Evolutionary conservation across 176 grass and related monocot genomes (phyloP).

Genomic region (Sorghum bicolor): DNA sequence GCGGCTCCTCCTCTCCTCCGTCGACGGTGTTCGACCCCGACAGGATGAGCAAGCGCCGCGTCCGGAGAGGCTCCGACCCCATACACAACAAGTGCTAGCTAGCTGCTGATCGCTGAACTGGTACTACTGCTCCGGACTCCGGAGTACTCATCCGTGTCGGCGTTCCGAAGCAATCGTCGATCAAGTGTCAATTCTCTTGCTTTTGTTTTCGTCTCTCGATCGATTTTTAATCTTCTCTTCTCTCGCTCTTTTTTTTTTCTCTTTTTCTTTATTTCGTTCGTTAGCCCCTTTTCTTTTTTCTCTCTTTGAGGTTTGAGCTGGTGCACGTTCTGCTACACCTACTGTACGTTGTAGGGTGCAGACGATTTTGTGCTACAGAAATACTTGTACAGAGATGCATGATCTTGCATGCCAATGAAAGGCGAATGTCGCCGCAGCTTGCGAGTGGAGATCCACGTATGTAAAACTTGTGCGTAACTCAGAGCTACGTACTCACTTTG

Average conservation of each 20-base stretch:
- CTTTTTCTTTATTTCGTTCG: background rate
- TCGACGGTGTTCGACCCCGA: conserved; percentile 55
- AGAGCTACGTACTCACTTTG: background rate
- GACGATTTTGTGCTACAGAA: background rate
- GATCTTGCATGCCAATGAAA: background rate
- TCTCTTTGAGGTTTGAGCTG: background rate
- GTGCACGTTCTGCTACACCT: background rate
- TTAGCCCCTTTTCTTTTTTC: background rate
- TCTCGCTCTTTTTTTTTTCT: background rate
- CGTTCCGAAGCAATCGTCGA: background rate
- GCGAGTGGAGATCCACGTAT: background rate
- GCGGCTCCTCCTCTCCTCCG: conserved; percentile 5
- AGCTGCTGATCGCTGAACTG: background rate
- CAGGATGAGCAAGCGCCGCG: conserved; percentile 66
- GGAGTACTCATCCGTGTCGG: background rate
- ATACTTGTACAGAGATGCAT: background rate
- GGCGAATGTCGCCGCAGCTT: background rate
- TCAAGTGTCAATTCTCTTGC: background rate
- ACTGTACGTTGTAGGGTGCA: background rate
- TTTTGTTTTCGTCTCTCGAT: background rate
- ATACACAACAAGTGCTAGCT: conserved; percentile 55
- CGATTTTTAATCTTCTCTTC: background rate
- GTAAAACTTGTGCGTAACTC: background rate
- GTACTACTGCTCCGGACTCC: too few relatives aligned
- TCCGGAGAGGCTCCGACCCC: conserved; percentile 58